Evolutionary conservation across 805 yeast species (phyloP).

Genomic region (Cyberlindnera saturnus): DNA sequence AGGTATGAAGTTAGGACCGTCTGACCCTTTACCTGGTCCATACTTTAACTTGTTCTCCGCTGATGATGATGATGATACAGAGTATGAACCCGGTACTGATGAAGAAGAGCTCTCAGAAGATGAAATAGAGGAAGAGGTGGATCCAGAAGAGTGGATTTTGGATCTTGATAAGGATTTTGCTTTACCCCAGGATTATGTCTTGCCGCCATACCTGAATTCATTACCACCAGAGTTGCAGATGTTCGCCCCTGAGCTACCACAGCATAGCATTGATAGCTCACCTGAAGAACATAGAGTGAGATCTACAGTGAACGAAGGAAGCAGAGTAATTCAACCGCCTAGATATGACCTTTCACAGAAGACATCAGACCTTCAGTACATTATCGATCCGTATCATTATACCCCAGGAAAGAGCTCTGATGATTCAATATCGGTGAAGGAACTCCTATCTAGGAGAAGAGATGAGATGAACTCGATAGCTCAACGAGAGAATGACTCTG

Average conservation of each 20-base stretch:
- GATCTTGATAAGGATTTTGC: conserved; percentile 2
- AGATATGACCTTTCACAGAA: not conserved
- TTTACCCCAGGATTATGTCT: conserved; percentile 2
- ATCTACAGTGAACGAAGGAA: not conserved
- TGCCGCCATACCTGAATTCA: conserved; percentile 1
- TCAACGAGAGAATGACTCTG: not conserved
- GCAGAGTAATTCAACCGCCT: too few species aligned
- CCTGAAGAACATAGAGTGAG: too few species aligned
- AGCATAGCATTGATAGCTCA: not conserved
- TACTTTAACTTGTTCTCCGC: conserved; percentile 1
- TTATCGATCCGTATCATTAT: conserved; percentile 1
- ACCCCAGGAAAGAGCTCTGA: not conserved
- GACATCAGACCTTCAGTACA: not conserved
- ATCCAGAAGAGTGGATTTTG: conserved; percentile 3
- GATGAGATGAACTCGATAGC: conserved; percentile 7
- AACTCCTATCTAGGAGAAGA: conserved; percentile 5
- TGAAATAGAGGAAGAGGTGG: conserved; percentile 3
- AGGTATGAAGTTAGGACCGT: not conserved
- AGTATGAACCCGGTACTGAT: conserved; percentile 8
- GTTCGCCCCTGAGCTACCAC: conserved; percentile 1
- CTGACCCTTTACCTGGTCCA: conserved; percentile 2
- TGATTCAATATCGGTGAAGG: conserved; percentile 3
- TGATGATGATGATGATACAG: conserved; percentile 10
- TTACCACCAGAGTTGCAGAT: conserved; percentile 3
- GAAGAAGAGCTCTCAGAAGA: conserved; percentile 4